phyloP scores from a whole-genome alignment of 371 early-diverging fungal species.

The Mucor piriformis region DNA sequence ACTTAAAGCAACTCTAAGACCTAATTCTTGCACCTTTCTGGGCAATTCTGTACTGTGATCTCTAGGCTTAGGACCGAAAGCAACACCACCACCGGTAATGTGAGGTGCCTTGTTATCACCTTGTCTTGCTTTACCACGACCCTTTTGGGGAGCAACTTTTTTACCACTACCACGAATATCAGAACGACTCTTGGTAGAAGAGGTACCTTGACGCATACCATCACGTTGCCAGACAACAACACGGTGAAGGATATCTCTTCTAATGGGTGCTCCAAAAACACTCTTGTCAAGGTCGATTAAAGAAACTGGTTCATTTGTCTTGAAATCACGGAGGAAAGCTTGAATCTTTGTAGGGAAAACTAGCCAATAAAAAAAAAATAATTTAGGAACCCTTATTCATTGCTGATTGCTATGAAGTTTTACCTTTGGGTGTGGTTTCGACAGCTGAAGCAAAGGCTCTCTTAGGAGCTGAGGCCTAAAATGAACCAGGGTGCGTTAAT shows the following conservation, averaged over 20 bases:
- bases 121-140: constrained; percentile 89
- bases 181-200: constrained; percentile 76
- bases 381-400: no score
- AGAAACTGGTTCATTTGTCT: constrained; percentile 72
- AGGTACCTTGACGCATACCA: constrained; percentile 84
- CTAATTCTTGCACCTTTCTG: constrained; percentile 83
- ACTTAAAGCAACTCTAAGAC: constrained; percentile 83
- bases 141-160: constrained; percentile 90
- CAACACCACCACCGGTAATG: constrained; percentile 88
- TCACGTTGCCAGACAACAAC: constrained; percentile 88
- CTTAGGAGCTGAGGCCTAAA: constrained; percentile 16
- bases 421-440: constrained; percentile 28
- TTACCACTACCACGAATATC: constrained; percentile 85
- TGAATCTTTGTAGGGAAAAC: constrained; percentile 56
- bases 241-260: constrained; percentile 85
- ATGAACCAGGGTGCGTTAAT: neutral
- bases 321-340: constrained; percentile 83
- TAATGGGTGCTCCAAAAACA: constrained; percentile 83
- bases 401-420: no score
- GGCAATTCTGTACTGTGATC: constrained; percentile 83
- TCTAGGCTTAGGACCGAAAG: constrained; percentile 89
- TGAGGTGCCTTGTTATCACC: constrained; percentile 89
- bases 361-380: neutral
- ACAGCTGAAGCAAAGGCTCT: constrained; percentile 31
- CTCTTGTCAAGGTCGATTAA: constrained; percentile 74